Base-by-base conservation (phyloP, 148 eudicot genomes). In the Gaultheria prostrata region DNA sequence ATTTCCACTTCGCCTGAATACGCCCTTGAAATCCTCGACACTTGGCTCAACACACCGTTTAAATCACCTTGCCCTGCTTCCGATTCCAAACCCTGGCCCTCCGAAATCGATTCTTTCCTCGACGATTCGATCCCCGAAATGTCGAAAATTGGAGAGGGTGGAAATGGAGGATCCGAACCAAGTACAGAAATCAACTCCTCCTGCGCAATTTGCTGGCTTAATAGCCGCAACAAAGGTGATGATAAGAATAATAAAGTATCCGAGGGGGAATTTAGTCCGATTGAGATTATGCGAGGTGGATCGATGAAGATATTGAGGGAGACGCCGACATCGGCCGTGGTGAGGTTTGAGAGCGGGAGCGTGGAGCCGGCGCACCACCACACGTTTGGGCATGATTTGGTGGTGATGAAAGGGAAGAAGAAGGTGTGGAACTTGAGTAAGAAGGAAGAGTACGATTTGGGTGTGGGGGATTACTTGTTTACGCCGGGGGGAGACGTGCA, bases 331-430 rank as follows among this genome's bases (percentile, higher is more conserved):
- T 93, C 98, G 20, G 98, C 98, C 1, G 84, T 95, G 0, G 94
- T 95, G 12, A 75, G 87, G 86, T 95, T 95, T 26, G 87, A 90
- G 84, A 93, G 90, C 0, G 98, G 98, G 73, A 92, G 96, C 28
- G 88, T 95, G 0, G 98, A 95, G 87, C 98, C 98, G 57, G 98
- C 95, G 33, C 98, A 95, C 56, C 98, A 95, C 80, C 98, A 95
- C 59, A 91, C 86, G 0, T 93, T 91, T 10, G 98, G 98, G 75
- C 98, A 95, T 32, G 98, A 95, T 84, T 45, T 95, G 90, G 87
- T 93, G 75, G 97, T 95, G 89, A 82, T 87, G 80, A 90, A 90
- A 43, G 98, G 98, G 85, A 94, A 89, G 28, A 95, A 95, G 85
- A 90, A 84, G 14, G 98, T 95, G 79, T 95, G 98, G 98, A 95